Base-by-base conservation (phyloP, 139 green algal genomes). In the Tetradesmus obliquus region DNA sequence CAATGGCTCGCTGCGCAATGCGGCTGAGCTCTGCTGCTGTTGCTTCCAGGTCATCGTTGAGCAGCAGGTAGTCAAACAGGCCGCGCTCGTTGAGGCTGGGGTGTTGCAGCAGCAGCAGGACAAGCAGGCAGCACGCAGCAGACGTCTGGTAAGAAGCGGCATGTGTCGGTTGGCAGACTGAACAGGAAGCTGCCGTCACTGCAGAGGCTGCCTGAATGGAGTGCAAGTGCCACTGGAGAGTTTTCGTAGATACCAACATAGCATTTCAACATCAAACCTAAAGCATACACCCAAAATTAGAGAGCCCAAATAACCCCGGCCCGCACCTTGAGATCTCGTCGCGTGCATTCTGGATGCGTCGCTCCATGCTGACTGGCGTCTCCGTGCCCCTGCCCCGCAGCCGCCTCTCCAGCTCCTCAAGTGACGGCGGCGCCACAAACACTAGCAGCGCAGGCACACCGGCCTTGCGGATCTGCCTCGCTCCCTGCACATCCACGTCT, bases 11-110 rank as follows among this genome's bases (percentile, higher is more conserved):
- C 45, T 81, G 32, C 17, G 91, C 91, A 58, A 96, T 94, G 45
- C 84, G 71, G 74, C 57, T 24, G 55, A 96, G 93, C 87, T 94
- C 91, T 32, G 82, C 88, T 17, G 93, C 89, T 5, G 95, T 94
- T 5, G 91, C 90, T 1, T 97, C 96, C 82, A 98, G 84, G 55
- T 96, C 86, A 24, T 97, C 94, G 83, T 98, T 98, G 62, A 97
- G 94, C 24, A 99, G 91, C n/a, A 98, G 87, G 88, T 97, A 96
- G 90, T 99, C 97, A 82, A 97, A 99, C 88, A 98, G 86, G 0
- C 94, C 95, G 57, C 91, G 81, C 85, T 97, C 95, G 22, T 96
- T 94, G 3, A 97, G 84, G 86, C 93, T 96, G 94, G 84, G 88
- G 15, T 8, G 55, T 4, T 10, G 54, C 3, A 69, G 55, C 55